Base-by-base conservation (phyloP, 352 stramenopile genomes). In the Phytophthora vignae region DNA sequence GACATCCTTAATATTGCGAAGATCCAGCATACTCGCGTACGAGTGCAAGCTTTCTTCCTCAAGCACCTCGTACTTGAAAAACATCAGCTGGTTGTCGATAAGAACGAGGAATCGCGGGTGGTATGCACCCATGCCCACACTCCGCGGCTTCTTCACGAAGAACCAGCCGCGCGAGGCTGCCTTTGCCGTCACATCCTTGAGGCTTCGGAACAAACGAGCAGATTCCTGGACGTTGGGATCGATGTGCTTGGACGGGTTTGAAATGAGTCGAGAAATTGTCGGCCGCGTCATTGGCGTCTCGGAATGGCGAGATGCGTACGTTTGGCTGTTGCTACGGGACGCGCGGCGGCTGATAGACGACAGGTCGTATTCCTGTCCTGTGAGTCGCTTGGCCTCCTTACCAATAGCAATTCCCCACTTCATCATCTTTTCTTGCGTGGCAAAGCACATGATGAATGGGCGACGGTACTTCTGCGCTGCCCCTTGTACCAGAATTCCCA, bases 61-160 rank as follows among this genome's bases (percentile, higher is more conserved):
- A 3, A 91, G 75, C 33, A 94, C 85, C 64, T 97, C 87, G 61
- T 97, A 96, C 71, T 97, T 97, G 76, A 95, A 96, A 6, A 96
- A 75, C 58, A 95, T 71, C 1, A 97, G 69, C 42, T 90, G 73
- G 25, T 94, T 79, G 50, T 95, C 87, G 33, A 88, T 83, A 4
- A 97, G 75, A 55, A 97, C 88, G n/a, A 93, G 74, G 55, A 96
- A 97, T 2, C 90, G 83, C 5, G 88, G 84, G 58, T 96, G 90
- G 42, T 97, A 97, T 14, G 87, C 89, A 59, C 88, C 77, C 59
- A 92, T 73, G 5, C 90, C 90, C 0, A 79, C 69, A n/a, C 77
- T 80, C 0, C 79, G 76, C 11, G 90, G 87, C 19, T 90, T 88
- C 65, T 94, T 95, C 2, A 96, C 79, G 52, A 94, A 94, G 46